Evolutionary conservation across 1,284 basidiomycete genomes (phyloP).

Genomic region (Erythrobasidium hasegawianum): DNA sequence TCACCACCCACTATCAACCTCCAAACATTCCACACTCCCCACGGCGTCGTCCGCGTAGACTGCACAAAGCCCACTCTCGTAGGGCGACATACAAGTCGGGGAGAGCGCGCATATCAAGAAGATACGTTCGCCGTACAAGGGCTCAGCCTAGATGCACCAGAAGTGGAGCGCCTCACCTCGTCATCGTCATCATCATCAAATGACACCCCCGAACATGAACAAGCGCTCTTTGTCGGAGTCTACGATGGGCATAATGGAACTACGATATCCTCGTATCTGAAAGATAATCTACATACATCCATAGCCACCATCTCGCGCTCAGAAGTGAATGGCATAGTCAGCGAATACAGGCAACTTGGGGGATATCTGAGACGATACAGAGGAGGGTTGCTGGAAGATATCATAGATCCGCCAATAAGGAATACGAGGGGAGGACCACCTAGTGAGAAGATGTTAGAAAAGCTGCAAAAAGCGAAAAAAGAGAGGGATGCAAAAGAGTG

Average conservation of each 20-base stretch:
- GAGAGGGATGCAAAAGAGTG: neutral
- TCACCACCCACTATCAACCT: neutral
- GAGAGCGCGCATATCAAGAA: conserved; percentile 36
- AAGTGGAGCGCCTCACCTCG: neutral
- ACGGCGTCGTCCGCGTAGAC: conserved; percentile 30
- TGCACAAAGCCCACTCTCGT: conserved; percentile 14
- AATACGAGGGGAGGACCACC: conserved; percentile 4
- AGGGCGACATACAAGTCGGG: conserved; percentile 29
- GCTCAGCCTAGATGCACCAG: conserved; percentile 9
- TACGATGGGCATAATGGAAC: conserved; percentile 35
- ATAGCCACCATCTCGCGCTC: neutral
- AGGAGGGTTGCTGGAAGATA: conserved; percentile 16
- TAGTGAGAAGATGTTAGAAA: conserved; percentile 10
- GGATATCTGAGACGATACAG: conserved; percentile 36
- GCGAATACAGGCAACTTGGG: conserved; percentile 27
- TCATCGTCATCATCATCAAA: neutral
- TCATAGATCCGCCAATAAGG: conserved; percentile 20
- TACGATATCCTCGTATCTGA: conserved; percentile 31
- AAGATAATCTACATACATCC: conserved; percentile 23
- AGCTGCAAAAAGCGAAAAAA: conserved; percentile 2
- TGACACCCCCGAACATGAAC: neutral
- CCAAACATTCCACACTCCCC: conserved; percentile 31
- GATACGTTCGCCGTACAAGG: conserved; percentile 32
- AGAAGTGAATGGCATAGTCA: conserved; percentile 15
- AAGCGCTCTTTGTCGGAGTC: conserved; percentile 29